Percentiles rank a stretch among this genome's conserved stretches.
phyloP scores from a whole-genome alignment of 202 grass and related monocot species.

The Musa balbisiana region DNA sequence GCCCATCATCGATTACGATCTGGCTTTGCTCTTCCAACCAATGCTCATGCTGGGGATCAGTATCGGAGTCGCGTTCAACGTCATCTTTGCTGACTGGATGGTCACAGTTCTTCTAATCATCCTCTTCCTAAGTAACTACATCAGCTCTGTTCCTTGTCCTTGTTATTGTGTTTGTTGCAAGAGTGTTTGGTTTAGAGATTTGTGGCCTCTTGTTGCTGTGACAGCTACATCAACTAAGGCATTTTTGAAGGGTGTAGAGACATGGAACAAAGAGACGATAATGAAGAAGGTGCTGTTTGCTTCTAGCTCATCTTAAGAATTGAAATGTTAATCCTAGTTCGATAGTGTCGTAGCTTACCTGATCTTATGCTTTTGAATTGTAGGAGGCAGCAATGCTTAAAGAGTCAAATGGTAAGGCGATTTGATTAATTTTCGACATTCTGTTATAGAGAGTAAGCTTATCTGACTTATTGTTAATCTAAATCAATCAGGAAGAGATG shows the following conservation, averaged over 20 bases:
- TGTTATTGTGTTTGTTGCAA: not conserved
- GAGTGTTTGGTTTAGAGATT: not conserved
- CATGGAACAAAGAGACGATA: slow-evolving; percentile 71
- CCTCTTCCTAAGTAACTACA: slow-evolving; percentile 49
- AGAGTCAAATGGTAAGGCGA: slow-evolving; percentile 29
- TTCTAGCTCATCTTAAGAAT: not conserved
- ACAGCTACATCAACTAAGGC: slow-evolving; percentile 64
- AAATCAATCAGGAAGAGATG: slow-evolving; percentile 8
- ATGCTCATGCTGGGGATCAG: slow-evolving; percentile 88
- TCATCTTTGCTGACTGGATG: slow-evolving; percentile 66
- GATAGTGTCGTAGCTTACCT: not conserved
- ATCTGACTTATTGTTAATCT: slow-evolving; percentile 4
- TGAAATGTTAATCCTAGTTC: not conserved
- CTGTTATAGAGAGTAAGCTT: not conserved
- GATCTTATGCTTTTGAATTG: not conserved
- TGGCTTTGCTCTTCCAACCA: slow-evolving; percentile 66
- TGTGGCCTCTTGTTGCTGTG: not conserved
- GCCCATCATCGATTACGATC: slow-evolving; percentile 67
- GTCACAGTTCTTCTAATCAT: slow-evolving; percentile 62
- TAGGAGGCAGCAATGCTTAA: slow-evolving; percentile 41
- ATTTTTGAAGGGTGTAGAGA: slow-evolving; percentile 64
- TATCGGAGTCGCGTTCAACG: slow-evolving; percentile 60
- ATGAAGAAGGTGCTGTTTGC: slow-evolving; percentile 29
- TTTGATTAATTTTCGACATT: not conserved
- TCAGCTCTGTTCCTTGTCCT: not conserved